Evolutionary conservation across 192 early-diverging fungal genomes (phyloP), one percentile per base, ranked within the genome.

Genomic region (Linnemannia schmuckeri): DNA sequence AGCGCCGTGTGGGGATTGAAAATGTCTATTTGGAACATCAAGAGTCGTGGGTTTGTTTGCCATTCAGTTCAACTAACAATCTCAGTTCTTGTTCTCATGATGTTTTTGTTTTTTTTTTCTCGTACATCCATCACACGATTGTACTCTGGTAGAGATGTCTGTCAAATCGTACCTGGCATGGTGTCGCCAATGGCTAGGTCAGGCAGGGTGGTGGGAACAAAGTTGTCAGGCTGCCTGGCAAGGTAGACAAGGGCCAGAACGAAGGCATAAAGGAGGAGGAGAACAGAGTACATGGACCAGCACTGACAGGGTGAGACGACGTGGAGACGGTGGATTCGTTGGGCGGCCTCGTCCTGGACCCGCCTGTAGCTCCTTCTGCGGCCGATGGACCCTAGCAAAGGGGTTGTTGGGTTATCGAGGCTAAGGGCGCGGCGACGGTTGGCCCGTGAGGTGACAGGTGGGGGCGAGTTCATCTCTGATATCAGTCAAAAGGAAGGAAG

Each of bases 391-490:
- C 47, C 69, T 8, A 87, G 75, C 13, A 87, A 72, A 6, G 85
- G 85, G 6, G 75, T 78, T 17, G 79, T 57, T 20, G 79, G 63
- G 52, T 52, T 81, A 27, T 87, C 85, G 20, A 87, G 76, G 42
- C 85, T 87, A n/a, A 57, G 80, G 20, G 85, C 80, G 18, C 85
- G 75, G 27, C 80, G 76, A 41, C 85, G 85, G 76, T 87, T 87
- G 35, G 85, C 85, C 9, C 85, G 79, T 10, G 85, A 87, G 27
- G 76, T 81, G 72, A 87, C 74, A 54, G 79, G 79, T 27, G 66
- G 61, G 22, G 85, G 70, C 17, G 85, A 75, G 18, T 81, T 81
- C 85, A 87, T 87, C 8, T 13, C n/a, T 69, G 17, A 12, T 68
- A 15, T n/a, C 20, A 10, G 20, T 38, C 0, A 15, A 57, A 30